These are phyloP conservation scores for Pulveroboletus sp. DNA, from an alignment of 768 basidiomycete species.

Conservation along the genomic window DNA sequence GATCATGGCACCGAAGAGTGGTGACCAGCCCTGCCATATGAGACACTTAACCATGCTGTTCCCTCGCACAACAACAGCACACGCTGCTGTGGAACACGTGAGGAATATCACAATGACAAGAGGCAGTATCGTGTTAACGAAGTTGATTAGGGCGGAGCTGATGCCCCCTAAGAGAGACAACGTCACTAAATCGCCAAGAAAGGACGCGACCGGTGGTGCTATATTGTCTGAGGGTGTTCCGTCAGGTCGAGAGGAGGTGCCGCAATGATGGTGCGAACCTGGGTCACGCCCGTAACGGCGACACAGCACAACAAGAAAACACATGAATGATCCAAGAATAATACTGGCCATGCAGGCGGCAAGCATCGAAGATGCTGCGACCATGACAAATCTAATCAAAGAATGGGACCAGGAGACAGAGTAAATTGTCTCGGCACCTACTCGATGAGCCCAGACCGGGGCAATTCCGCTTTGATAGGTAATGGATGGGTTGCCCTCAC, in stretches of 20 bases:
- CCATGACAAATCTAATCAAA: conserved; percentile 60
- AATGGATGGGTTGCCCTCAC: conserved; percentile 21
- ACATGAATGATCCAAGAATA: conserved; percentile 91
- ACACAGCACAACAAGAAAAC: conserved; percentile 72
- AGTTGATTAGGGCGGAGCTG: conserved; percentile 65
- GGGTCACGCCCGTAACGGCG: conserved; percentile 76
- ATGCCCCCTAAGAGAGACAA: conserved; percentile 74
- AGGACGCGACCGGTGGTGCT: conserved; percentile 88
- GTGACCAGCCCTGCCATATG: conserved; percentile 82
- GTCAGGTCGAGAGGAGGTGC: neutral
- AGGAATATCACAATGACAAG: conserved; percentile 48
- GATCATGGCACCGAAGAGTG: conserved; percentile 85
- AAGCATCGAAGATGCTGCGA: conserved; percentile 74
- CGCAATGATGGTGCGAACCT: conserved; percentile 41
- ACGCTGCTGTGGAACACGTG: conserved; percentile 45
- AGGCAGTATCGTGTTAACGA: conserved; percentile 62
- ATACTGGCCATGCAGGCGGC: conserved; percentile 74
- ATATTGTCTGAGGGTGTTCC: conserved; percentile 69
- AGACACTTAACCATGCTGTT: conserved; percentile 71
- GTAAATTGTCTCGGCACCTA: conserved; percentile 20
- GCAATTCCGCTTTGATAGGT: conserved; percentile 24
- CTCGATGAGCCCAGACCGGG: conserved; percentile 38
- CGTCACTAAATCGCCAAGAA: conserved; percentile 89
- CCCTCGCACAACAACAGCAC: conserved; percentile 51
- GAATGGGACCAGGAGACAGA: conserved; percentile 3